Evolutionary conservation across 441 rosid species (phyloP).

Genomic region (Theobroma grandiflorum): DNA sequence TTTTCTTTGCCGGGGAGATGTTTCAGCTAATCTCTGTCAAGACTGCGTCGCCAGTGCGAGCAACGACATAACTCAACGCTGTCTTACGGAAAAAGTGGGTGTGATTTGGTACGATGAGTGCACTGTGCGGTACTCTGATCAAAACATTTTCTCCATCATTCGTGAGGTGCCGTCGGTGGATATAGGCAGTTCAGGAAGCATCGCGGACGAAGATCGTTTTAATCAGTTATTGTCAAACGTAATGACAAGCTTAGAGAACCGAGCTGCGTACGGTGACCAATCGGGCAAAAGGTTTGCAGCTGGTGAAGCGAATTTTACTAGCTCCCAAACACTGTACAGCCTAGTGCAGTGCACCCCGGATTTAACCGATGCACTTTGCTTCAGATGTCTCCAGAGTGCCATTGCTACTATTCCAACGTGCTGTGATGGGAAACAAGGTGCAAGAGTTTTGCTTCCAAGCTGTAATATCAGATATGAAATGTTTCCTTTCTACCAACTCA

Average conservation of each 20-base stretch:
- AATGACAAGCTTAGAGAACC: not conserved
- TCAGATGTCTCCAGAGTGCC: slow-evolving; percentile 12
- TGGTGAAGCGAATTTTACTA: slow-evolving; percentile 3
- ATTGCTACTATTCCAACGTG: slow-evolving; percentile 5
- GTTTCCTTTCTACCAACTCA: not conserved
- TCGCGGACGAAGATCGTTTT: slow-evolving; percentile 13
- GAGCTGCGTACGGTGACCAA: not conserved
- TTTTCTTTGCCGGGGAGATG: slow-evolving; percentile 21
- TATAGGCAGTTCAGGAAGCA: not conserved
- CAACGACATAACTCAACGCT: not conserved
- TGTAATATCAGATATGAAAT: slow-evolving; percentile 23
- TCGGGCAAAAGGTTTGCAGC: slow-evolving; percentile 10
- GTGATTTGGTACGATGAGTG: slow-evolving; percentile 19
- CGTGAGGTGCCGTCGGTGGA: not conserved
- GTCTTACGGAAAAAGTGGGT: not conserved
- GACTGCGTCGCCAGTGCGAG: not conserved
- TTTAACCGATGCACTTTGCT: slow-evolving; percentile 4
- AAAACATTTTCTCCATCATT: slow-evolving; percentile 21
- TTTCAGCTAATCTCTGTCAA: not conserved
- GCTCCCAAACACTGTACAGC: slow-evolving; percentile 2
- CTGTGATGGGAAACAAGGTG: slow-evolving; percentile 9
- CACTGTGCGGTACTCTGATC: not conserved
- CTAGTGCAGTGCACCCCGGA: slow-evolving; percentile 26
- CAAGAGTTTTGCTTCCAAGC: slow-evolving; percentile 23
- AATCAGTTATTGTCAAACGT: not conserved